A percentile compares a stretch with the other conserved stretches of the same genome.
phyloP scores from a whole-genome alignment of 345 rosid genomes.

The Corchorus olitorius region DNA sequence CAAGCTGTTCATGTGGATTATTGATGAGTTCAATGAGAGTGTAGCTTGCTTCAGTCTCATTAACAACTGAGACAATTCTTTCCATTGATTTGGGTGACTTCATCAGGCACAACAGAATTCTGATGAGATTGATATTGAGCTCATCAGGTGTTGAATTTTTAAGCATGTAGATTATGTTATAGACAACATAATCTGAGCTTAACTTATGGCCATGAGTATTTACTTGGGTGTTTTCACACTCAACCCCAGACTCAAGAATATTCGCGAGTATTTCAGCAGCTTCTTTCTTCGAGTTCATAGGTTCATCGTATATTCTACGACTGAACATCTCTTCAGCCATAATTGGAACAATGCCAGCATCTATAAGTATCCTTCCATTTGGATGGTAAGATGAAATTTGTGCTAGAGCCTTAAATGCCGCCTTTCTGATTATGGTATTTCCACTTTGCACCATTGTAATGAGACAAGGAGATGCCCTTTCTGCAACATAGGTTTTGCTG shows the following conservation, averaged over 20 bases:
- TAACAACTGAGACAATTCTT: conserved; percentile 56
- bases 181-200: conserved; percentile 67
- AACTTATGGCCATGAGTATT: conserved; percentile 64
- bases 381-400: conserved; percentile 68
- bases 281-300: conserved; percentile 63
- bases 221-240: conserved; percentile 54
- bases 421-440: conserved; percentile 47
- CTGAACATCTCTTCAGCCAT: conserved; percentile 78
- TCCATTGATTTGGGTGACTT: conserved; percentile 55
- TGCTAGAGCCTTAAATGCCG: conserved; percentile 73
- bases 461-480: conserved; percentile 67
- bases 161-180: conserved; percentile 68
- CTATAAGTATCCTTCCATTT: conserved; percentile 54
- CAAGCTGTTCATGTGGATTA: conserved; percentile 69
- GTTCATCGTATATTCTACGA: conserved; percentile 51
- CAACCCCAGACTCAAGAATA: conserved; percentile 68
- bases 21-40: conserved; percentile 72
- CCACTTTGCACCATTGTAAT: conserved; percentile 62
- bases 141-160: conserved; percentile 70
- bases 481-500: conserved; percentile 58
- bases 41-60: conserved; percentile 73
- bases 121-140: conserved; percentile 63
- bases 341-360: conserved; percentile 57
- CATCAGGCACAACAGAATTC: conserved; percentile 68
- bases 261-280: conserved; percentile 80